Evolutionary conservation across 495 filamentous ascomycete species (phyloP).

Genomic region (Tuber aestivum): DNA sequence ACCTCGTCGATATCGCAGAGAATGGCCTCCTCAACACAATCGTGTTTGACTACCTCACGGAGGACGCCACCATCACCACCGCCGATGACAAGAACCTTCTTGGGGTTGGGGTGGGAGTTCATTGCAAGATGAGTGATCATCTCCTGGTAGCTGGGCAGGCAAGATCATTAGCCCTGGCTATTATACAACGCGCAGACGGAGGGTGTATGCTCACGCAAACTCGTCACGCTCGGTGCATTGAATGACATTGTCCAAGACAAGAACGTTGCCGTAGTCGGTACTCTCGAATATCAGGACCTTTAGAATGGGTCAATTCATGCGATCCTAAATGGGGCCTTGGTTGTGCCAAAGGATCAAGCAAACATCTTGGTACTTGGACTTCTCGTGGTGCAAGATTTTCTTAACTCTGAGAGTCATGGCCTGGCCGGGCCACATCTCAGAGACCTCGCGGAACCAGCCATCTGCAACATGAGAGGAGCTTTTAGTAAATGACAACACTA

Average conservation of each 20-base stretch:
- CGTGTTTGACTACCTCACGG: constrained; percentile 97
- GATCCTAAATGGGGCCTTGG: background rate
- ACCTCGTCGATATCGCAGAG: constrained; percentile 99
- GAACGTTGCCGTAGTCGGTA: constrained; percentile 88
- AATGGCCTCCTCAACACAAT: constrained; percentile 75
- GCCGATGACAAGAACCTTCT: constrained; percentile 96
- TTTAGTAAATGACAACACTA: constrained; percentile 7
- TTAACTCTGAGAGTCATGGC: constrained; percentile 98
- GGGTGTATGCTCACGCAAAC: constrained; percentile 60
- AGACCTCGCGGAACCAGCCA: constrained; percentile 99
- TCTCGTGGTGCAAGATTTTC: constrained; percentile 96
- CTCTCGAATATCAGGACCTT: constrained; percentile 81
- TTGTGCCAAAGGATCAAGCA: constrained; percentile 7
- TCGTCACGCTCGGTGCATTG: constrained; percentile 97
- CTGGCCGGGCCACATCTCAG: constrained; percentile 97
- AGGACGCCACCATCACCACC: constrained; percentile 96
- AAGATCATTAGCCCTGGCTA: background rate
- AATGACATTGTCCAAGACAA: constrained; percentile 99
- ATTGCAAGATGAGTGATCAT: constrained; percentile 99
- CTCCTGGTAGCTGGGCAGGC: constrained; percentile 73
- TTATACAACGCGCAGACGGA: background rate
- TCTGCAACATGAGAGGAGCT: constrained; percentile 50
- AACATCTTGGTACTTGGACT: constrained; percentile 97
- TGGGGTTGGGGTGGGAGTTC: constrained; percentile 95
- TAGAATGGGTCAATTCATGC: constrained; percentile 2